These are phyloP conservation scores for Rhododendron williamsianum DNA, from an alignment of 148 eudicot genomes.

Conservation along the genomic window DNA sequence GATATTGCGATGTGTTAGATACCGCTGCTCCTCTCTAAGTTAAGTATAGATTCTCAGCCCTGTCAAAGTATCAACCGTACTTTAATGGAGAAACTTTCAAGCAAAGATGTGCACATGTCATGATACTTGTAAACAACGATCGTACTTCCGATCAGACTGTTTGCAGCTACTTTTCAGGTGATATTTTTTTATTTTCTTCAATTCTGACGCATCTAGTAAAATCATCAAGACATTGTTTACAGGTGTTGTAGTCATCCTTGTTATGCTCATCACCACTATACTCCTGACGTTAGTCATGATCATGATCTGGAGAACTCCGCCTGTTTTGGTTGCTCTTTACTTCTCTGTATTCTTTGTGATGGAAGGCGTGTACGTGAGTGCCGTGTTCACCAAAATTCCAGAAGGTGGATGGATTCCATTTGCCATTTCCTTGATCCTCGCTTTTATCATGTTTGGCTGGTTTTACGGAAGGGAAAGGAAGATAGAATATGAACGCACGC, in stretches of 20 bases:
- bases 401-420: slow-evolving; percentile 85
- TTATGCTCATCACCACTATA: slow-evolving; percentile 66
- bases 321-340: slow-evolving; percentile 39
- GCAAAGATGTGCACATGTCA: neutral
- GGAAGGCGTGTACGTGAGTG: slow-evolving; percentile 55
- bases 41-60: neutral
- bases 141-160: neutral
- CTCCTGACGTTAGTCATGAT: slow-evolving; percentile 62
- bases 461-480: slow-evolving; percentile 58
- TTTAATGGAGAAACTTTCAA: neutral
- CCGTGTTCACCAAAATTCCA: slow-evolving; percentile 51
- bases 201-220: neutral
- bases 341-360: slow-evolving; percentile 35
- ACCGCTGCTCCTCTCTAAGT: neutral
- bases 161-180: neutral
- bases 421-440: slow-evolving; percentile 53
- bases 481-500: slow-evolving; percentile 37
- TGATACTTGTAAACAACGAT: neutral
- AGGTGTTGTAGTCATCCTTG: slow-evolving; percentile 72
- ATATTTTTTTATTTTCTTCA: neutral
- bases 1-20: neutral
- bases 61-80: neutral
- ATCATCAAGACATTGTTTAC: slow-evolving; percentile 16
- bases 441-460: slow-evolving; percentile 61
- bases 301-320: slow-evolving; percentile 54